Base-by-base conservation (phyloP, 202 grass and related monocot species). In the Musa balbisiana region DNA sequence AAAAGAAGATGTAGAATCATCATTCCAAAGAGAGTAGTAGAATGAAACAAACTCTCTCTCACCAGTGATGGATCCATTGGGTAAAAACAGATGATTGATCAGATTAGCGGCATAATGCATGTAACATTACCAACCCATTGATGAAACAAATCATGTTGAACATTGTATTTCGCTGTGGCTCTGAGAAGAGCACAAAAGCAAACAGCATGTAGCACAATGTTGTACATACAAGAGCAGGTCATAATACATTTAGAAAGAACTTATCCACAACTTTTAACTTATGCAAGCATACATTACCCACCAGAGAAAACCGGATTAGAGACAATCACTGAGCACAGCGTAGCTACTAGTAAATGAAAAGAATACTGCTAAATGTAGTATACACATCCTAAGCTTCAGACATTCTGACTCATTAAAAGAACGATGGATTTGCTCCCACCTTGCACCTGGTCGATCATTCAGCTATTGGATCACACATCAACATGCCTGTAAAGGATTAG, bases 291-390 rank as follows among this genome's bases (percentile, higher is more conserved):
- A 62, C 17, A 60, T 20, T 50, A 79, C 67, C 50, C 50, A 51
- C 49, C 67, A 51, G 11, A 51, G 24, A 67, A 70, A 51, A 70
- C 6, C 67, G 21, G 17, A 16, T 23, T 23, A 67, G 66, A 49
- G 11, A 60, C 16, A 0, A 24, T 60, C 23, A 50, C 51, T 14
- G n/a, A 71, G 27, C 11, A 71, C 26, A 51, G 15, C 26, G 25
- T 20, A 51, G 60, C 33, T 43, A 22, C 67, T 59, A 71, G 27
- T 16, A 55, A 3, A 43, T 43, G 33, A 43, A 79, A 78, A 69
- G 65, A 79, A 79, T 78, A 53, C 64, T 53, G 17, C 52, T 51
- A 71, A 71, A 79, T 50, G 52, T 22, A 9, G 62, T 65, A 77
- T 50, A 26, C 50, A 67, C 62, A 67, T 77, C 75, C 51, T 71